Conservation (phyloP, 129 eudicot species). For the Silybum marianum region DNA sequence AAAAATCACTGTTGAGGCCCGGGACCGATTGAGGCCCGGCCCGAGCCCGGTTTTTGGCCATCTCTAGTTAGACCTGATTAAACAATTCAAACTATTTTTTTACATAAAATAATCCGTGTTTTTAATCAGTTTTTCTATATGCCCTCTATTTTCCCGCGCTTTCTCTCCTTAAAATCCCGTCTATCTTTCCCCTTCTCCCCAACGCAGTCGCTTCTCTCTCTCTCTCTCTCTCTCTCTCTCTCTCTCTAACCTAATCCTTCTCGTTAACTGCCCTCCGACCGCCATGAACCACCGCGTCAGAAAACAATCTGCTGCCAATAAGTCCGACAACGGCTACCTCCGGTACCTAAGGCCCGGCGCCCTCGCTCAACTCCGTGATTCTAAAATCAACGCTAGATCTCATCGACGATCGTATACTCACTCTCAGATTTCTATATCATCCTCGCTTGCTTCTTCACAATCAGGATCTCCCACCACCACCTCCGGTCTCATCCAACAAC, state of each 20-base stretch:
- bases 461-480: conserved; percentile 5
- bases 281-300: conserved; percentile 45
- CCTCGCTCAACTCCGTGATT: conserved; percentile 44
- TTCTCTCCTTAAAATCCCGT: conserved; percentile 31
- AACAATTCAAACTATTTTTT: too few species aligned
- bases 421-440: conserved; percentile 35
- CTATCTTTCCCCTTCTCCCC: not conserved
- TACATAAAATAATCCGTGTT: not conserved
- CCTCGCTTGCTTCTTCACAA: conserved; percentile 29
- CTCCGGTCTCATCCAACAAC: conserved; percentile 19
- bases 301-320: conserved; percentile 12
- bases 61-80: too few species aligned
- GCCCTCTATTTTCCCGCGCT: conserved; percentile 35
- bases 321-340: conserved; percentile 18
- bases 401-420: conserved; percentile 16
- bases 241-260: conserved; percentile 13
- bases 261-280: not conserved
- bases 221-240: not conserved
- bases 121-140: not conserved
- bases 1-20: too few species aligned
- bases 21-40: too few species aligned
- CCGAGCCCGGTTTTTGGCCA: too few species aligned
- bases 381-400: conserved; percentile 54
- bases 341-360: conserved; percentile 42
- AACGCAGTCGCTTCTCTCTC: not conserved